Conservation (phyloP, 163 green algal species). For the Prototheca cutis region DNA sequence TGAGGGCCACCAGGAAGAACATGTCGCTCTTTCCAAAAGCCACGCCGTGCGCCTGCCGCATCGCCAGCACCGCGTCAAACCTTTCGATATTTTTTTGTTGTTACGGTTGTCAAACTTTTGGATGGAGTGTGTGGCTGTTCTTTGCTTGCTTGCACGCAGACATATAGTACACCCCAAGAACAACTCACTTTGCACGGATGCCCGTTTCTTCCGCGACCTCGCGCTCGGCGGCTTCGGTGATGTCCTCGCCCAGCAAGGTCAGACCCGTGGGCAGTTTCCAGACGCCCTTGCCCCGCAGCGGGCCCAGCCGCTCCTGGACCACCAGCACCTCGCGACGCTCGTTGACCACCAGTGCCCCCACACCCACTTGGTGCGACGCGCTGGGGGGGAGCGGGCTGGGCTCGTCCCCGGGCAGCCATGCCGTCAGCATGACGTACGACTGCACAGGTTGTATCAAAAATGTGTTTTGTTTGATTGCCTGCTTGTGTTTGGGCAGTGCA, state of each 20-base stretch:
- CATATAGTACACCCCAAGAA: no score
- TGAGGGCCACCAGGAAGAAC: conserved; percentile 42
- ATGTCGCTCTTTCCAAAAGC: conserved; percentile 44
- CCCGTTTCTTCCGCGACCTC: conserved; percentile 51
- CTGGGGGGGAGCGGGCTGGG: conserved; percentile 59
- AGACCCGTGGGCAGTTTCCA: conserved; percentile 84
- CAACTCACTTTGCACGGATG: conserved; percentile 16
- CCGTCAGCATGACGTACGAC: conserved; percentile 68
- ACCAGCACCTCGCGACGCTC: conserved; percentile 49
- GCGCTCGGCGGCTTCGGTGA: conserved; percentile 39
- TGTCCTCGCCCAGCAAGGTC: conserved; percentile 53
- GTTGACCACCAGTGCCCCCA: conserved; percentile 73
- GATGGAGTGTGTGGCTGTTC: no score
- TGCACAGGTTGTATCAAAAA: no score
- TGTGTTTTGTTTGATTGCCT: no score
- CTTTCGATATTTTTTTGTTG: no score
- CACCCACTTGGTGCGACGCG: conserved; percentile 67
- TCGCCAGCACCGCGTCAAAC: conserved; percentile 35
- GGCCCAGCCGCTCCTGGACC: conserved; percentile 62
- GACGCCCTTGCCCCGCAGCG: conserved; percentile 46
- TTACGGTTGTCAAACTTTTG: no score
- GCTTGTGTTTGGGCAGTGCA: no score
- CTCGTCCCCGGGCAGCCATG: conserved; percentile 49
- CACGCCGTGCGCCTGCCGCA: conserved; percentile 43
- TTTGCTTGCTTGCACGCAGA: no score